Evolutionary conservation across 176 grass and related monocot species (phyloP), one percentile per base, ranked within the genome.

Genomic region (Poa annua): DNA sequence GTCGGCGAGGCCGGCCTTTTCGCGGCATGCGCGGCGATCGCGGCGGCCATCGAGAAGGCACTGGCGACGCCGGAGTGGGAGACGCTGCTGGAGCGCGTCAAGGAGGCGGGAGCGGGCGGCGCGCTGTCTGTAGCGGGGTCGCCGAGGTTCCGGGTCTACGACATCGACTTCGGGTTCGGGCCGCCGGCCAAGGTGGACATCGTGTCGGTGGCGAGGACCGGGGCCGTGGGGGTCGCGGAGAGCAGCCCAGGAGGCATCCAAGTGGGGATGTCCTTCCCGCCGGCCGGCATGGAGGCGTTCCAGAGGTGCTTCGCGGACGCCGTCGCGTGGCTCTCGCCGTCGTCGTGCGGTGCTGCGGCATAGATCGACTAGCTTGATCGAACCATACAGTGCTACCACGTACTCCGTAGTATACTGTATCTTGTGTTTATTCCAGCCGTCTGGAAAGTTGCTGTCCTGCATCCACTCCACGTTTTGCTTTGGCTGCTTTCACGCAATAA

Each of bases 81-180:
- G 32, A 51, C 44, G 19, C 42, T 67, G 77, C 2, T 54, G 0
- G 60, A 65, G 34, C 34, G 24, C 14, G 0, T 64, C 11, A 63
- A 81, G 6, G 16, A 9, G 66, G 9, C 22, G 8, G 7, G 25
- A 6, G 17, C 80, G 3, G 8, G 2, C 9, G 38, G 22, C n/a
- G 39, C 52, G 10, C 45, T 88, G 4, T 69, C 20, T 16, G 63
- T 88, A 12, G 78, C 86, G 0, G 90, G 90, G 2, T 92, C 90
- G 4, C 82, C 90, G 5, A 88, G 62, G 35, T 67, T 92, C 29
- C 57, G 48, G 20, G 82, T 88, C 13, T 92, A 92, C 71, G 86
- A 66, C 19, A 1, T 92, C 34, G 86, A 92, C 69, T 92, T 88
- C 0, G 82, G 86, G 57, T 87, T 83, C 53, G 86, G 89, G 14